A percentile compares a stretch with the other conserved stretches of the same genome.
phyloP scores from a whole-genome alignment of 257 asterid genomes.

The Buddleja alternifolia region DNA sequence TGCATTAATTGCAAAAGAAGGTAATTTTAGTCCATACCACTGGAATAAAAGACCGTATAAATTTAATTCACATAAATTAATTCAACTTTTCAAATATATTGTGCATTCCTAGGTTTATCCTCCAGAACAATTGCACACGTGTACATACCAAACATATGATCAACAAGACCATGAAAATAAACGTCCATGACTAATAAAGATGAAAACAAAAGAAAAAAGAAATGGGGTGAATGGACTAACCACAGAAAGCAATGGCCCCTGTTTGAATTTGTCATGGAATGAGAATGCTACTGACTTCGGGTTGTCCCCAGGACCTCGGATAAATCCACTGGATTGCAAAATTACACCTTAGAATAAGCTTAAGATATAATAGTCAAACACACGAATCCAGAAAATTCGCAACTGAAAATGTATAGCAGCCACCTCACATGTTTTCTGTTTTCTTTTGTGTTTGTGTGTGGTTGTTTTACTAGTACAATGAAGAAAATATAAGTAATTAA shows the following conservation, averaged over 20 bases:
- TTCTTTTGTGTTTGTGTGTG: background rate
- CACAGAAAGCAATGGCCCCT: constrained; percentile 98
- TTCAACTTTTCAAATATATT: background rate
- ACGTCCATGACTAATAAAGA: background rate
- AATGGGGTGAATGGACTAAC: constrained; percentile 46
- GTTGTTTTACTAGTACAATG: background rate
- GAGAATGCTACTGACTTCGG: constrained; percentile 88
- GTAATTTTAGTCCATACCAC: background rate
- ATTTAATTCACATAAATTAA: background rate
- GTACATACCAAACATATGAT: background rate
- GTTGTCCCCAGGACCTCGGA: constrained; percentile 93
- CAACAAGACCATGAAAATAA: constrained; percentile 11
- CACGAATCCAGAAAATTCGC: background rate
- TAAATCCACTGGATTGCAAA: constrained; percentile 72
- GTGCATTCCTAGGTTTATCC: background rate
- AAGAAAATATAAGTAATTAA: background rate
- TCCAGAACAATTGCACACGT: background rate
- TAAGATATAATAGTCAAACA: constrained; percentile 11
- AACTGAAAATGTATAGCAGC: constrained; percentile 18
- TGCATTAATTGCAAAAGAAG: constrained; percentile 12
- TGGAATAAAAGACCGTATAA: background rate
- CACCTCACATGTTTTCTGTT: background rate
- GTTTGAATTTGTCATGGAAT: constrained; percentile 82
- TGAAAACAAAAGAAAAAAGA: background rate
- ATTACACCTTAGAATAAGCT: constrained; percentile 16